phyloP scores from a whole-genome alignment of 805 yeast genomes.

The Grigorovia transvaalensis region DNA sequence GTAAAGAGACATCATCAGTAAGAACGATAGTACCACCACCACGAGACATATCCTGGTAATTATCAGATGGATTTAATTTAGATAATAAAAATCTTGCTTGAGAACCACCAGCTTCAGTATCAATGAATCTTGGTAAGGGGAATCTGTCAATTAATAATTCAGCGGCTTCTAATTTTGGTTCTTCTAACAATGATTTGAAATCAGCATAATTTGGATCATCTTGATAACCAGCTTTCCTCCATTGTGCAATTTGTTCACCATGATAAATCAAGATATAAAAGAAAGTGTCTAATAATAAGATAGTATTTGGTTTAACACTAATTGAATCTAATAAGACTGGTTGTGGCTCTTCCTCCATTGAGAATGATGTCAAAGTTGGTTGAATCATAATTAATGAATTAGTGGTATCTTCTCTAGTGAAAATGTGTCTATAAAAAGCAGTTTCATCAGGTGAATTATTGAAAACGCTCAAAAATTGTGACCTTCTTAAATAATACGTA shows the following conservation, averaged over 20 bases:
- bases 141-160: constrained; percentile 83
- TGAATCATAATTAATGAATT: constrained; percentile 95
- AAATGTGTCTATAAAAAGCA: constrained; percentile 88
- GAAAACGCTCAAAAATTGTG: constrained; percentile 91
- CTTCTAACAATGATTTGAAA: constrained; percentile 76
- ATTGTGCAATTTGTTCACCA: constrained; percentile 88
- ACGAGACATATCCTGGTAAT: constrained; percentile 46
- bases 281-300: constrained; percentile 84
- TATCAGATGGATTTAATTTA: constrained; percentile 87
- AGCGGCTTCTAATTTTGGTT: constrained; percentile 88
- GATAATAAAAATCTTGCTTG: constrained; percentile 95
- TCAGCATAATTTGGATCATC: constrained; percentile 83
- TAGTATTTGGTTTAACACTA: constrained; percentile 80
- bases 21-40: constrained; percentile 69
- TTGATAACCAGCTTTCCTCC: constrained; percentile 95
- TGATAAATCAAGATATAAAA: constrained; percentile 94
- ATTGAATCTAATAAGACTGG: constrained; percentile 91
- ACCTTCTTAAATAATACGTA: constrained; percentile 88
- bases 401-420: constrained; percentile 82
- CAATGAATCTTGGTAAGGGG: constrained; percentile 96
- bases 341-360: constrained; percentile 74
- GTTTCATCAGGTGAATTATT: constrained; percentile 99
- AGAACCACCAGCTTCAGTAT: constrained; percentile 96
- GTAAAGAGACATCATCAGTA: constrained; percentile 92
- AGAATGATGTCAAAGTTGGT: constrained; percentile 84